Conservation (phyloP, 345 rosid genomes). For the Citrus inodora region DNA sequence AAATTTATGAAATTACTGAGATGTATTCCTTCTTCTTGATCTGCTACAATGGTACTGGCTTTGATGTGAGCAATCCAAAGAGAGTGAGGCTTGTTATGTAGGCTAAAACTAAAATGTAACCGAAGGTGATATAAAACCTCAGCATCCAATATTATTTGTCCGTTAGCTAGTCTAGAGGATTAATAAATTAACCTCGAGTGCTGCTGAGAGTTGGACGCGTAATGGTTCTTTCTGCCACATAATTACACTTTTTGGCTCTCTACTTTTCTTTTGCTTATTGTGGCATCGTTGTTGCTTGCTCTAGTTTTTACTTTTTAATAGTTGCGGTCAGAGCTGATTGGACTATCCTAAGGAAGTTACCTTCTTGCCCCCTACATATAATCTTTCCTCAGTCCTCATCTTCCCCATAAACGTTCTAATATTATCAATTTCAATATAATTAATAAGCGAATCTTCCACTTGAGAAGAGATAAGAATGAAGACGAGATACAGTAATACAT, state of each 20-base stretch:
- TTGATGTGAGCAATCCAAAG: neutral
- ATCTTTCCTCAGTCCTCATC: too few species aligned
- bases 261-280: neutral
- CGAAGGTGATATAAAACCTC: neutral
- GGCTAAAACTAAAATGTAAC: neutral
- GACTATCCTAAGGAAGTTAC: neutral
- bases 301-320: neutral
- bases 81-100: neutral
- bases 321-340: neutral
- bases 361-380: neutral
- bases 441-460: too few species aligned
- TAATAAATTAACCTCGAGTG: neutral
- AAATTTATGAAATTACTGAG: neutral
- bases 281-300: neutral
- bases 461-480: too few species aligned
- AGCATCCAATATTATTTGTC: slow-evolving; percentile 1
- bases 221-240: neutral
- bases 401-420: too few species aligned
- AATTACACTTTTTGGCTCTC: neutral
- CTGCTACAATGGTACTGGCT: neutral
- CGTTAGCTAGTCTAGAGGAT: neutral
- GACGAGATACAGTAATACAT: too few species aligned
- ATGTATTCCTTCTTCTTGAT: neutral
- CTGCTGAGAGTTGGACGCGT: neutral
- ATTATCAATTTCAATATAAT: too few species aligned